Evolutionary conservation across 306 rosid genomes (phyloP).

Genomic region (Albizia julibrissin): DNA sequence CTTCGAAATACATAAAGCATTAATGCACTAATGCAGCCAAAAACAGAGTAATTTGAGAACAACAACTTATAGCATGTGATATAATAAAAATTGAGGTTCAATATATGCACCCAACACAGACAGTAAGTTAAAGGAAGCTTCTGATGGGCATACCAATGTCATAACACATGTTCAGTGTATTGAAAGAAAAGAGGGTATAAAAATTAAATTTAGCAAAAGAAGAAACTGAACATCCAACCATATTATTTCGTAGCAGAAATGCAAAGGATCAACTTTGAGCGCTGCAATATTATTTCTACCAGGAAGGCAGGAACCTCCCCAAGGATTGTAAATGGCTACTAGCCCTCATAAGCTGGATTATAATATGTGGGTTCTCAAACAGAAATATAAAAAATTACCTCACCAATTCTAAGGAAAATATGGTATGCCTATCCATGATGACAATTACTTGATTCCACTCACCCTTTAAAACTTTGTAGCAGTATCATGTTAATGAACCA

Average conservation of each 20-base stretch:
- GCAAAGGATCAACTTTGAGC: background rate
- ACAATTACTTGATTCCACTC: background rate
- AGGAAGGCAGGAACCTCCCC: background rate
- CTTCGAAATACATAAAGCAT: background rate
- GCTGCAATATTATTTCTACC: background rate
- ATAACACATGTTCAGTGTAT: background rate
- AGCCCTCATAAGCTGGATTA: background rate
- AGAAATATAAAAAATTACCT: background rate
- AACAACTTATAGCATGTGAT: background rate
- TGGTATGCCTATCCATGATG: conserved; percentile 7
- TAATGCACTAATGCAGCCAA: conserved; percentile 5
- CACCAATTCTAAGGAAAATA: background rate
- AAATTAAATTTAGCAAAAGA: background rate
- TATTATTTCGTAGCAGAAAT: background rate
- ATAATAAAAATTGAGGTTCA: background rate
- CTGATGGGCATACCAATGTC: background rate
- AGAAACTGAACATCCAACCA: background rate
- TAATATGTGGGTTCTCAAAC: background rate
- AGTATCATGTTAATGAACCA: background rate
- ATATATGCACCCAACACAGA: background rate
- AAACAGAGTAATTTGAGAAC: background rate
- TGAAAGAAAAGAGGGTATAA: background rate
- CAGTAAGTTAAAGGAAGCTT: conserved; percentile 4
- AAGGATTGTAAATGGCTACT: background rate
- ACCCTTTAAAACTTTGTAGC: background rate